phyloP scores from a whole-genome alignment of 805 yeast species.

The Candida quercuum region DNA sequence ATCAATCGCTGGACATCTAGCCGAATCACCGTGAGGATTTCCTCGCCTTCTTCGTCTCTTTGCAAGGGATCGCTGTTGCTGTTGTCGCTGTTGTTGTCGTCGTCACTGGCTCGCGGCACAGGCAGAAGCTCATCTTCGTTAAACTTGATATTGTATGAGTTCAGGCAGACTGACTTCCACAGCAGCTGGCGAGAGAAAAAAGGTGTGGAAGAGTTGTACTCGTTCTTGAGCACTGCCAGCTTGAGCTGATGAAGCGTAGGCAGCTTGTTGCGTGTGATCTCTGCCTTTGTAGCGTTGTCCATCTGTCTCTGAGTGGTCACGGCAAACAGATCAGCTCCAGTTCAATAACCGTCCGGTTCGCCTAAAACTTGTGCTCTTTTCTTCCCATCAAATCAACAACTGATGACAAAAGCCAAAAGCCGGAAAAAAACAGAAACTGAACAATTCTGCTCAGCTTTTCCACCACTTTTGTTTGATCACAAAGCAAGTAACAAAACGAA shows the following conservation, averaged over 20 bases:
- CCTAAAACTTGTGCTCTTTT: too few relatives aligned
- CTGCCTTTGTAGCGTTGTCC: not conserved
- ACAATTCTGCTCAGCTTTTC: not conserved
- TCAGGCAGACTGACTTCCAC: conserved; percentile 20
- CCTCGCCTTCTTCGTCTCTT: conserved; percentile 1
- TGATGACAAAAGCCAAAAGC: not conserved
- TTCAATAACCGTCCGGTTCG: too few relatives aligned
- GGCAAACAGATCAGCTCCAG: too few relatives aligned
- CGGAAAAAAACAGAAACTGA: not conserved
- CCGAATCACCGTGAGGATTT: conserved; percentile 18
- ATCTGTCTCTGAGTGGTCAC: too few relatives aligned
- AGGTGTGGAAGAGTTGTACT: conserved; percentile 12
- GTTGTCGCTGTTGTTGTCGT: not conserved
- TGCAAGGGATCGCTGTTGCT: not conserved
- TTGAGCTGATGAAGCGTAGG: conserved; percentile 16
- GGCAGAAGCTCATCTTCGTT: conserved; percentile 14
- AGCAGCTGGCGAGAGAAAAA: conserved; percentile 18
- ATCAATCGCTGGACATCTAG: conserved; percentile 23
- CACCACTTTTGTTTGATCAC: too few relatives aligned
- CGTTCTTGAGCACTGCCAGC: conserved; percentile 18
- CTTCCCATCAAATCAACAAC: too few relatives aligned
- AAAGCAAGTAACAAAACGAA: too few relatives aligned
- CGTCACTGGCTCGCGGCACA: conserved; percentile 4
- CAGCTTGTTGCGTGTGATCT: conserved; percentile 12
- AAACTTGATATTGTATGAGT: conserved; percentile 15